These are phyloP conservation scores for Stagonosporopsis chrysanthemi DNA, from an alignment of 2,329 filamentous ascomycete genomes.

Conservation along the genomic window DNA sequence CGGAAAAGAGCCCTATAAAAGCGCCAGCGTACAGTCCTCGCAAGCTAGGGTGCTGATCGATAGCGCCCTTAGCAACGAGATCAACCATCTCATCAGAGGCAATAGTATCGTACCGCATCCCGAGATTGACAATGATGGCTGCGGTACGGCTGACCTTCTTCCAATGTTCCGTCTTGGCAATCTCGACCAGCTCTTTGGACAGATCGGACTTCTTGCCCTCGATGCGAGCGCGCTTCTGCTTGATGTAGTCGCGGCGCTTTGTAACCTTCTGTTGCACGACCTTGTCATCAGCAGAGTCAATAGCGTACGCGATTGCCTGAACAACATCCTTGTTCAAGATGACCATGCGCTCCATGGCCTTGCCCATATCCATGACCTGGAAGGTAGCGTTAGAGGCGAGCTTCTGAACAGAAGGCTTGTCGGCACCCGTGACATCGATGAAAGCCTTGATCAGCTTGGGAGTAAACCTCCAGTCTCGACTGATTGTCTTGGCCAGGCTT, in stretches of 20 bases:
- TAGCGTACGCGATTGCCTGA: constrained; percentile 63
- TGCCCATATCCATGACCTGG: constrained; percentile 89
- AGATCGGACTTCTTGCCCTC: constrained; percentile 84
- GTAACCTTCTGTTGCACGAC: constrained; percentile 69
- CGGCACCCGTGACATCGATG: constrained; percentile 86
- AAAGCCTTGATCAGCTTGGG: constrained; percentile 89
- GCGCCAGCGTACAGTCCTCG: constrained; percentile 82
- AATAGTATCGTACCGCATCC: constrained; percentile 88
- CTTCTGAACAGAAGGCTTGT: constrained; percentile 93
- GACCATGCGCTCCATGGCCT: constrained; percentile 84
- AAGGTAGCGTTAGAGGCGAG: constrained; percentile 83
- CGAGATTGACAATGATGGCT: constrained; percentile 88
- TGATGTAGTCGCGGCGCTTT: constrained; percentile 75
- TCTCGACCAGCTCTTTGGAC: constrained; percentile 79
- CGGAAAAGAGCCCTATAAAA: constrained; percentile 77
- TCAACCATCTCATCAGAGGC: constrained; percentile 83
- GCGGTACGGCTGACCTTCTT: constrained; percentile 91
- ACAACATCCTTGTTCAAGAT: constrained; percentile 77
- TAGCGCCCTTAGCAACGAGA: constrained; percentile 80
- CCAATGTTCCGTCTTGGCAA: constrained; percentile 87
- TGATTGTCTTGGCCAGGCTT: constrained; percentile 84
- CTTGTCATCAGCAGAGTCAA: constrained; percentile 51
- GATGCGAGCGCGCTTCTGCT: constrained; percentile 76
- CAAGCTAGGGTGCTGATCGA: constrained; percentile 88
- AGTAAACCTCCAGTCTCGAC: constrained; percentile 93